Percentiles rank a stretch among this genome's conserved stretches.
These are phyloP conservation scores for Pseudogymnoascus sp. DNA, from an alignment of 2,329 filamentous ascomycete species.

Conservation along the genomic window DNA sequence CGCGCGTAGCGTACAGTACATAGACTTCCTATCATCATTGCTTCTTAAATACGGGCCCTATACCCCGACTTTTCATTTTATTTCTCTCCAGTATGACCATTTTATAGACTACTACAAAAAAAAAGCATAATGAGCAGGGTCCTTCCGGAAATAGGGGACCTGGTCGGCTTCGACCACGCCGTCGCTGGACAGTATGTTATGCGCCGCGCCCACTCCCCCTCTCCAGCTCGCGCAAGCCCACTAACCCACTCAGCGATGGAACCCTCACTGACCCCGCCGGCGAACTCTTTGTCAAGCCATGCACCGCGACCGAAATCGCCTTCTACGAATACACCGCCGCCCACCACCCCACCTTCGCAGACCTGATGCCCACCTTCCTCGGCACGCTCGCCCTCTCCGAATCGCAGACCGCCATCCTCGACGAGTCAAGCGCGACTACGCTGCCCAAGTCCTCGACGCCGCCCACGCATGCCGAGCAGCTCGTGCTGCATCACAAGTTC, in stretches of 20 bases:
- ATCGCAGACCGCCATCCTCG: slow-evolving; percentile 39
- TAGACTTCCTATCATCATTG: not conserved
- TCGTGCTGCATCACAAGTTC: not conserved
- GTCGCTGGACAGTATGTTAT: slow-evolving; percentile 75
- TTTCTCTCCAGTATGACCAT: slow-evolving; percentile 25
- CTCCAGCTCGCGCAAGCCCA: not conserved
- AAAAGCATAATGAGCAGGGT: slow-evolving; percentile 31
- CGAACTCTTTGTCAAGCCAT: slow-evolving; percentile 88
- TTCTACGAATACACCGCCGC: slow-evolving; percentile 71
- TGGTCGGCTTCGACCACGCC: slow-evolving; percentile 64
- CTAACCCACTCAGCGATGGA: slow-evolving; percentile 58
- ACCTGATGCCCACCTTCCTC: slow-evolving; percentile 77
- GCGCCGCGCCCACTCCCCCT: slow-evolving; percentile 10
- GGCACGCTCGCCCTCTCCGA: slow-evolving; percentile 68
- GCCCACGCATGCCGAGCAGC: slow-evolving; percentile 11
- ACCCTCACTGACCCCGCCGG: slow-evolving; percentile 79
- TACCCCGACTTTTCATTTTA: slow-evolving; percentile 1
- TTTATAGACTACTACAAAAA: slow-evolving; percentile 21
- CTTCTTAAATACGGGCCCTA: slow-evolving; percentile 1
- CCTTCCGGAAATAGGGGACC: slow-evolving; percentile 50
- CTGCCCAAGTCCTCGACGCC: slow-evolving; percentile 10
- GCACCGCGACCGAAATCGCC: slow-evolving; percentile 72
- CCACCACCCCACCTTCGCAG: slow-evolving; percentile 63
- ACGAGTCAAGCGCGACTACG: slow-evolving; percentile 38
- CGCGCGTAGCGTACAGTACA: slow-evolving; percentile 8